Evolutionary conservation across 2,329 filamentous ascomycete genomes (phyloP).

Genomic region (Aphanocladium album): DNA sequence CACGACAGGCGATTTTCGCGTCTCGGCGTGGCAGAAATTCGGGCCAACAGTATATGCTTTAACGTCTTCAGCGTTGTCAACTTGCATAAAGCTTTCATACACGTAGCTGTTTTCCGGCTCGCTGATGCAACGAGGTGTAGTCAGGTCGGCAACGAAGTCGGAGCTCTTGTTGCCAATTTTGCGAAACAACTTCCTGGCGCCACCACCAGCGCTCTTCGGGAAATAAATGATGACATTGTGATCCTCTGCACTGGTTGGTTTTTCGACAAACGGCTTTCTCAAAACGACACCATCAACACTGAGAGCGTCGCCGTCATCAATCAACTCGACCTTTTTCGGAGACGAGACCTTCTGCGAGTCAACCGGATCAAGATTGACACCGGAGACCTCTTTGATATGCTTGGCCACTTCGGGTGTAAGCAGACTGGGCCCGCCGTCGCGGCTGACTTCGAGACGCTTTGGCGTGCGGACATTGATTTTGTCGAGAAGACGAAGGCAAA

Average conservation of each 20-base stretch:
- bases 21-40: conserved; percentile 92
- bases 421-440: conserved; percentile 81
- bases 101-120: conserved; percentile 82
- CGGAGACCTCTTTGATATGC: conserved; percentile 74
- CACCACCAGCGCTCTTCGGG: conserved; percentile 77
- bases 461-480: conserved; percentile 87
- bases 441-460: conserved; percentile 80
- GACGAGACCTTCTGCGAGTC: conserved; percentile 58
- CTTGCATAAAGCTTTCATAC: conserved; percentile 94
- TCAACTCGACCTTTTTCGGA: conserved; percentile 71
- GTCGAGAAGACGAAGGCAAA: conserved; percentile 85
- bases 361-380: conserved; percentile 66
- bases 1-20: conserved; percentile 92
- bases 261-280: conserved; percentile 94
- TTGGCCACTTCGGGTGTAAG: conserved; percentile 75
- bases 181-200: conserved; percentile 85
- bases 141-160: conserved; percentile 77
- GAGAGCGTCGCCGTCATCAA: conserved; percentile 86
- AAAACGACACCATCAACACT: conserved; percentile 79
- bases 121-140: conserved; percentile 71
- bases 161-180: conserved; percentile 99
- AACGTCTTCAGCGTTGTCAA: conserved; percentile 96
- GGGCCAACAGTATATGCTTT: conserved; percentile 97
- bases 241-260: conserved; percentile 96
- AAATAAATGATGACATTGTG: conserved; percentile 99